Conservation (phyloP, 129 eudicot species). For the Heracleum sosnowskyi region DNA sequence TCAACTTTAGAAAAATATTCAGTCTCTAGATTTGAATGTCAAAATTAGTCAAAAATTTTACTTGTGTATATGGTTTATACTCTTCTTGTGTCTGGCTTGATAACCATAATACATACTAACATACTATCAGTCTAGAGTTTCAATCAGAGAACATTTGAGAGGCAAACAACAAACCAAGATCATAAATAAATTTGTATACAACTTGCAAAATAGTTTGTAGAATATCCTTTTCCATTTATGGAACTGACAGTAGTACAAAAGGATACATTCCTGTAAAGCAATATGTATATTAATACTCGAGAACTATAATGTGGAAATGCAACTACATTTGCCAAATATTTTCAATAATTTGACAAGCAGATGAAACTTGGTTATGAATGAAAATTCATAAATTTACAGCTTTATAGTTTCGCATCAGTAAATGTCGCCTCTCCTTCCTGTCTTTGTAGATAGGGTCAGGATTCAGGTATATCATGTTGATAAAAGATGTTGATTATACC, state of each 20-base stretch:
- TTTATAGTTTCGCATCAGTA: not conserved
- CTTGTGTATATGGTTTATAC: too few relatives aligned
- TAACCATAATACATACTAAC: too few relatives aligned
- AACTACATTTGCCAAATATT: not conserved
- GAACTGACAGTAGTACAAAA: not conserved
- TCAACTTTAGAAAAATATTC: too few relatives aligned
- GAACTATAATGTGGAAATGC: not conserved
- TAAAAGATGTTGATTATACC: not conserved
- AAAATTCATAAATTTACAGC: not conserved
- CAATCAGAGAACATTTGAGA: too few relatives aligned
- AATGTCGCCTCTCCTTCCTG: not conserved
- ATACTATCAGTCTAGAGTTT: too few relatives aligned
- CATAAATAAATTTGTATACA: too few relatives aligned
- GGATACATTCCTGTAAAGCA: not conserved
- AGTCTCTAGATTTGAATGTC: too few relatives aligned
- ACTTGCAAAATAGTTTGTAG: not conserved
- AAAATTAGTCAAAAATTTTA: too few relatives aligned
- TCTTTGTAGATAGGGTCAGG: not conserved
- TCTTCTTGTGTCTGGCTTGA: too few relatives aligned
- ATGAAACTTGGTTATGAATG: constrained; percentile 1
- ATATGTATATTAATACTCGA: not conserved
- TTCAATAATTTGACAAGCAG: not conserved
- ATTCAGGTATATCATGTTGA: not conserved
- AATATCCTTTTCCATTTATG: not conserved
- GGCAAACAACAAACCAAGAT: too few relatives aligned